A percentile compares a stretch with the other conserved stretches of the same genome.
Conservation (phyloP, 495 filamentous ascomycete species). For the Penicillium subrubescens region DNA sequence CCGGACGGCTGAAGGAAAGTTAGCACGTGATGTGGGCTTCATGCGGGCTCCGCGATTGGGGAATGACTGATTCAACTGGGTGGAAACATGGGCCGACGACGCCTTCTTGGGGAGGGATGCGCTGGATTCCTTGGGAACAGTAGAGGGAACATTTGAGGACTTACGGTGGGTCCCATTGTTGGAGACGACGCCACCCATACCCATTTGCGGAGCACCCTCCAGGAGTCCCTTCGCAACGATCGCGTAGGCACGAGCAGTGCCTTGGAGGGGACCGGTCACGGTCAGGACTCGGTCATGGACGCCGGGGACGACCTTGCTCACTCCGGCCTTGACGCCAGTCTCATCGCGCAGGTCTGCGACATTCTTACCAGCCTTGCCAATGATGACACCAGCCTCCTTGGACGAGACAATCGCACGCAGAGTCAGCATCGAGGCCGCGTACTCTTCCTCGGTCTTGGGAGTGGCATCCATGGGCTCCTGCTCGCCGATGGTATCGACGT, state of each 20-base stretch:
- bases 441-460: slow-evolving; percentile 93
- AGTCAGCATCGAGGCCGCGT: slow-evolving; percentile 85
- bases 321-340: slow-evolving; percentile 95
- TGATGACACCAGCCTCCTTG: slow-evolving; percentile 97
- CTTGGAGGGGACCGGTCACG: slow-evolving; percentile 83
- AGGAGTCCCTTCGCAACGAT: slow-evolving; percentile 89
- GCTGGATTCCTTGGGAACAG: neutral
- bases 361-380: slow-evolving; percentile 97
- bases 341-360: slow-evolving; percentile 96
- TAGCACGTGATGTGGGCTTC: slow-evolving; percentile 21
- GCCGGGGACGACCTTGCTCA: slow-evolving; percentile 96
- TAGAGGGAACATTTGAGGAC: slow-evolving; percentile 35
- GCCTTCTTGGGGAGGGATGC: neutral
- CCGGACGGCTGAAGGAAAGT: slow-evolving; percentile 74
- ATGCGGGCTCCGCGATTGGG: neutral
- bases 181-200: slow-evolving; percentile 86
- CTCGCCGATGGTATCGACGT: slow-evolving; percentile 51
- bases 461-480: slow-evolving; percentile 68
- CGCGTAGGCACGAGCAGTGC: slow-evolving; percentile 86
- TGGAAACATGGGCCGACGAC: neutral
- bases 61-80: neutral
- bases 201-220: slow-evolving; percentile 90
- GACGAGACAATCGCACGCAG: slow-evolving; percentile 96
- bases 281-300: slow-evolving; percentile 97
- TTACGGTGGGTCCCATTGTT: slow-evolving; percentile 92